Conservation (phyloP, 2,329 filamentous ascomycete species). For the Nemania abortiva region DNA sequence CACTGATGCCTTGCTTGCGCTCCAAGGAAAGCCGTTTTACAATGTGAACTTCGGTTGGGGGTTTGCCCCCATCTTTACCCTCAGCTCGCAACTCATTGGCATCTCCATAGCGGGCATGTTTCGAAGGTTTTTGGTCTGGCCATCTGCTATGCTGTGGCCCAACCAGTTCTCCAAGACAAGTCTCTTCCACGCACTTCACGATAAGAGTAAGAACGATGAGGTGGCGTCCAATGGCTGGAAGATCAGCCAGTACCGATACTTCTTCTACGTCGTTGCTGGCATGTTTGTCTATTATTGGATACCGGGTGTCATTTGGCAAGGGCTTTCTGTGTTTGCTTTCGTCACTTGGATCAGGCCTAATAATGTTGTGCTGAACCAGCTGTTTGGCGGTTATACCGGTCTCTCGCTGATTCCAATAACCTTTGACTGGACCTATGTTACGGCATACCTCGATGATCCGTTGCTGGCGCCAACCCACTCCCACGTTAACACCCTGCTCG, state of each 20-base stretch:
- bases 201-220: conserved; percentile 57
- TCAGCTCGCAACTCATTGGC: conserved; percentile 66
- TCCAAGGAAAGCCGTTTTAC: conserved; percentile 57
- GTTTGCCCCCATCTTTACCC: conserved; percentile 61
- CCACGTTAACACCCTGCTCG: conserved; percentile 59
- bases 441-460: conserved; percentile 53
- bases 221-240: conserved; percentile 58
- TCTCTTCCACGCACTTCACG: conserved; percentile 60
- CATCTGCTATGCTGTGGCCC: conserved; percentile 64
- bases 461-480: conserved; percentile 53
- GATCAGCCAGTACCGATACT: conserved; percentile 61
- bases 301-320: conserved; percentile 63
- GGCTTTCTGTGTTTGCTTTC: conserved; percentile 61
- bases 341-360: conserved; percentile 62
- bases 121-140: conserved; percentile 61
- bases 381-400: conserved; percentile 62
- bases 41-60: conserved; percentile 60
- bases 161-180: conserved; percentile 61
- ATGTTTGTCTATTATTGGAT: conserved; percentile 67
- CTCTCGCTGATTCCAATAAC: conserved; percentile 59
- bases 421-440: conserved; percentile 58
- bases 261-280: conserved; percentile 56
- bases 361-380: conserved; percentile 60
- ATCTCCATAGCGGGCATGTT: conserved; percentile 65
- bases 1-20: conserved; percentile 56